These are phyloP conservation scores for Ceratobasidium sp. DNA, from an alignment of 1,284 basidiomycete species.

Conservation along the genomic window DNA sequence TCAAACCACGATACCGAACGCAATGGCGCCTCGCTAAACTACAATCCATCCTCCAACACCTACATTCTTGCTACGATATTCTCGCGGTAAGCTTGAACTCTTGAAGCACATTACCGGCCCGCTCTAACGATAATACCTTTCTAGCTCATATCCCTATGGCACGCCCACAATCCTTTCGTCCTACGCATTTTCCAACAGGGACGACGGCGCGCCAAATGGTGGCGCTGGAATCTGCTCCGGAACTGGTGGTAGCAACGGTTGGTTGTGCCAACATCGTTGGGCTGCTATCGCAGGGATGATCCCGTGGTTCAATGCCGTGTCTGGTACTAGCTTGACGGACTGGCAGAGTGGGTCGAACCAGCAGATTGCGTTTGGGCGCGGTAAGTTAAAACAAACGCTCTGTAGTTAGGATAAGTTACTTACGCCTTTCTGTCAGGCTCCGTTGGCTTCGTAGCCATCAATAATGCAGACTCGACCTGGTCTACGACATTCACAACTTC, in stretches of 20 bases:
- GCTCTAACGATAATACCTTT: neutral
- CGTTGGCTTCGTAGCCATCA: constrained; percentile 68
- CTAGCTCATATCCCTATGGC: constrained; percentile 42
- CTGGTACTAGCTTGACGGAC: constrained; percentile 29
- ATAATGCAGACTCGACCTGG: constrained; percentile 66
- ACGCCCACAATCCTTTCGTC: constrained; percentile 44
- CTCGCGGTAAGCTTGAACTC: constrained; percentile 55
- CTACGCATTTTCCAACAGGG: constrained; percentile 42
- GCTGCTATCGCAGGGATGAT: constrained; percentile 42
- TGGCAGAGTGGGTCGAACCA: constrained; percentile 35
- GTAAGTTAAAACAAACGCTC: neutral
- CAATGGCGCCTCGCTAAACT: constrained; percentile 64
- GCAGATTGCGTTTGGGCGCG: constrained; percentile 43
- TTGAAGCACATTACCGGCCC: neutral
- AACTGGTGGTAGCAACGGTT: constrained; percentile 41
- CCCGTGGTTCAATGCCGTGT: constrained; percentile 38
- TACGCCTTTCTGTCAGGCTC: constrained; percentile 41
- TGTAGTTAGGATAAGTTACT: neutral
- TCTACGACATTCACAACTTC: constrained; percentile 61
- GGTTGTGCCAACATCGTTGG: constrained; percentile 44
- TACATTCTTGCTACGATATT: constrained; percentile 69
- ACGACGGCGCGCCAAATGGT: constrained; percentile 43
- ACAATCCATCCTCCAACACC: constrained; percentile 66
- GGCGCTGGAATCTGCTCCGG: constrained; percentile 41
- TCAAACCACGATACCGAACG: constrained; percentile 74